phyloP scores from a whole-genome alignment of 768 basidiomycete species.

The Clavulina sp. region DNA sequence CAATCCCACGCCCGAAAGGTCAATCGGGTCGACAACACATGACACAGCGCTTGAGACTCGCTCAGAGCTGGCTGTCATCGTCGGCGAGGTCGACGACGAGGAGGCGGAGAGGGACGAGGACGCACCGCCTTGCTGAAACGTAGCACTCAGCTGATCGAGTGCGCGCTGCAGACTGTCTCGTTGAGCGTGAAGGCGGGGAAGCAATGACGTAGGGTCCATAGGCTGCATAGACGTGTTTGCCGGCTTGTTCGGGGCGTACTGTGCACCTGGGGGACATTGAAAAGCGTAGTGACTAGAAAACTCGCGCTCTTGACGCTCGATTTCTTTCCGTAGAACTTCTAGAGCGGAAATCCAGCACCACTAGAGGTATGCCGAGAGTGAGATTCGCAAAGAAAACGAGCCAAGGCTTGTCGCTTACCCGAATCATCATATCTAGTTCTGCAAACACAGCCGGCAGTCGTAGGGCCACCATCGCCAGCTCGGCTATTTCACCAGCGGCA shows the following conservation, averaged over 20 bases:
- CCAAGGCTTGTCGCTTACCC: background rate
- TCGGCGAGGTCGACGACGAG: too few relatives aligned
- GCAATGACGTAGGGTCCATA: background rate
- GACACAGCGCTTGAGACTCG: too few relatives aligned
- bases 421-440: constrained; percentile 1
- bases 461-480: background rate
- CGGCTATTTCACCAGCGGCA: background rate
- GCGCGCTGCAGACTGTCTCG: background rate
- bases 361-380: background rate
- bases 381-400: background rate
- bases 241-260: background rate
- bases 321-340: background rate
- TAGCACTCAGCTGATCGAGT: background rate
- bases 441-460: background rate
- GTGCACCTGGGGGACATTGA: background rate
- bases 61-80: too few relatives aligned
- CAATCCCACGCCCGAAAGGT: too few relatives aligned
- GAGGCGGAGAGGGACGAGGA: too few relatives aligned
- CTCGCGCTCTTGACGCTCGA: background rate
- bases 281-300: background rate
- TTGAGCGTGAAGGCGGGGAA: background rate
- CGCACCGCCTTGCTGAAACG: background rate
- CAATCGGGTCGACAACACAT: too few relatives aligned
- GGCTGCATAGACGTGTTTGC: background rate
- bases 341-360: background rate